Evolutionary conservation across 371 early-diverging fungal species (phyloP).

Genomic region (Lichtheimia ornata): DNA sequence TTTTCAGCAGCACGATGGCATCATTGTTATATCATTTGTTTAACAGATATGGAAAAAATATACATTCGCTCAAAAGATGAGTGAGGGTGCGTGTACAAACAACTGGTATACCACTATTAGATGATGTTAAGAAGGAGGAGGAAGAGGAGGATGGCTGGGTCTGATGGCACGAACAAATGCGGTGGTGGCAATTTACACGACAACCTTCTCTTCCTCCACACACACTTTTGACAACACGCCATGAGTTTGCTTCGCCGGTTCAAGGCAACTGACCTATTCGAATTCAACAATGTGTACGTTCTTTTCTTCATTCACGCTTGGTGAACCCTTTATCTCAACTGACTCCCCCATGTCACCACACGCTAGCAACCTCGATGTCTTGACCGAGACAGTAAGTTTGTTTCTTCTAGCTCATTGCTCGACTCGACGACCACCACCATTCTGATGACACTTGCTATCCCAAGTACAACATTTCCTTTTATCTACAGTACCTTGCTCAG

Average conservation of each 20-base stretch:
- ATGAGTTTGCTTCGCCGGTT: constrained; percentile 55
- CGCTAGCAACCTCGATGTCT: constrained; percentile 78
- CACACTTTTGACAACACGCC: no score
- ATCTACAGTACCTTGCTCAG: constrained; percentile 87
- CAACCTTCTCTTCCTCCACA: no score
- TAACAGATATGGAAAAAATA: no score
- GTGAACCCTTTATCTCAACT: background rate
- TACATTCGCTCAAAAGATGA: no score
- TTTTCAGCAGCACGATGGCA: background rate
- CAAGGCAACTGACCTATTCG: constrained; percentile 85
- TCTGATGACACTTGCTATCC: background rate
- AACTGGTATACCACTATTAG: no score
- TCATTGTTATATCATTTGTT: background rate
- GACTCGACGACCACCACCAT: no score
- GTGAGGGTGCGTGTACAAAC: no score
- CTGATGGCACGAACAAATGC: no score
- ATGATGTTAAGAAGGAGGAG: no score
- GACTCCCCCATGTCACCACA: background rate
- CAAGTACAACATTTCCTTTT: constrained; percentile 94
- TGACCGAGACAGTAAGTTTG: constrained; percentile 82
- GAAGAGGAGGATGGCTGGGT: no score
- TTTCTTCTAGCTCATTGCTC: background rate
- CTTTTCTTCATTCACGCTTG: background rate
- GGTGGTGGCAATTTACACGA: no score
- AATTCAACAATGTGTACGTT: constrained; percentile 83